Base-by-base conservation (phyloP, 495 filamentous ascomycete species). In the Letharia columbiana region DNA sequence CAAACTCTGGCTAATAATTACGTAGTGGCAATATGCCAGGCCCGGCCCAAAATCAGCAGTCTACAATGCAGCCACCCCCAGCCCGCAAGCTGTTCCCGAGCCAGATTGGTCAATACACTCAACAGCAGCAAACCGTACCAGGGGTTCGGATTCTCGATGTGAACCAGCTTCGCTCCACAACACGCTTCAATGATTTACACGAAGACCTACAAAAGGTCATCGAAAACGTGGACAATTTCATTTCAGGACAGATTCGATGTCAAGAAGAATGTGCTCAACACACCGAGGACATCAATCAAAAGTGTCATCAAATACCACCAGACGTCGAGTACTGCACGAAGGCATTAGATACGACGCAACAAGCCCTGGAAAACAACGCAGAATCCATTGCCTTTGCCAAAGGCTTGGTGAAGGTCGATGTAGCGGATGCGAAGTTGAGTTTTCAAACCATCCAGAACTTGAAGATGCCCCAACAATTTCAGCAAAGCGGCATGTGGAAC, bases 171-270 rank as follows among this genome's bases (percentile, higher is more conserved):
- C 83, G 89, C 15, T 84, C 89, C 8, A 96, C 91, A 0, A 96
- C 94, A 11, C 88, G 94, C 64, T 96, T 91, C 78, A 87, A 88
- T 73, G 93, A 96, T 77, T 86, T 95, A 49, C 84, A 90, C 54
- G 89, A 92, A 69, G 83, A 88, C 45, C 78, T 97, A n/a, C 90
- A 96, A 68, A 83, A 83, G 59, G 74, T 89, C 57, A 88, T 98
- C 54, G 84, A 89, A 61, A 72, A 73, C 17, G 84, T 96, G 67
- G 93, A 98, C 73, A 80, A 82, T 28, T 81, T 83, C 71, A 89
- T 96, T 66, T 80, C 87, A 41, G 78, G 80, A 61, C 88, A 91
- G 71, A 91, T 91, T 62, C 68, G 74, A 31, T 75, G 79, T 64
- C 82, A 83, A 68, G 76, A 82, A 23, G 77, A 87, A 60, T 79